Base-by-base conservation (phyloP, 352 stramenopile genomes). In the Pythium graminicola region DNA sequence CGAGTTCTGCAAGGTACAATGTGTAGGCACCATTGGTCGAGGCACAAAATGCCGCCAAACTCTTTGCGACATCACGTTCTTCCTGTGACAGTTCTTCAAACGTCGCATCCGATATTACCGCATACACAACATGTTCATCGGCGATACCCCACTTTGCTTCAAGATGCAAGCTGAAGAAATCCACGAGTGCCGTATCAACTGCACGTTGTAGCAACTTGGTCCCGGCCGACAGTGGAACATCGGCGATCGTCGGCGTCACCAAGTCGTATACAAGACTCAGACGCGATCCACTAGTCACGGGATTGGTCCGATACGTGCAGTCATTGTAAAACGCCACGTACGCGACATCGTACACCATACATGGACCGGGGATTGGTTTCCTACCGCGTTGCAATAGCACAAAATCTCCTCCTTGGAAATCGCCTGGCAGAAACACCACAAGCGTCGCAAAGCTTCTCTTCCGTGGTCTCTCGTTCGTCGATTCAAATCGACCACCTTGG, bases 321-420 rank as follows among this genome's bases (percentile, higher is more conserved):
- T 20, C 38, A 2, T 31, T 10, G 24, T 33, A 47, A 16, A 57
- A 29, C 27, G 24, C 49, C 19, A 40, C 27, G 27, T 50, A 50
- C 27, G 27, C 28, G 27, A 50, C n/a, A 4, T 50, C 44, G 44
- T 50, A 50, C 14, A 40, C 44, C n/a, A 14, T 14, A 27, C 41
- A 32, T 26, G 9, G 42, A 23, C 42, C 24, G 2, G 42, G 24
- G 2, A 49, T 22, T n/a, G 24, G 13, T 27, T 17, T 17, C 42
- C 22, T 35, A 6, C 26, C 26, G 42, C 26, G 10, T 6, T 49
- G 24, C 16, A 10, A n/a, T 17, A 49, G 11, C 24, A 49, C 42
- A 40, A 40, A 20, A 11, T 50, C 44, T n/a, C 49, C 49, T 14
- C 36, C 49, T 31, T 41, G 23, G 26, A 57, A 48, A 9, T 24